Base-by-base conservation (phyloP, 352 stramenopile genomes). In the Phytophthora agathidicida region DNA sequence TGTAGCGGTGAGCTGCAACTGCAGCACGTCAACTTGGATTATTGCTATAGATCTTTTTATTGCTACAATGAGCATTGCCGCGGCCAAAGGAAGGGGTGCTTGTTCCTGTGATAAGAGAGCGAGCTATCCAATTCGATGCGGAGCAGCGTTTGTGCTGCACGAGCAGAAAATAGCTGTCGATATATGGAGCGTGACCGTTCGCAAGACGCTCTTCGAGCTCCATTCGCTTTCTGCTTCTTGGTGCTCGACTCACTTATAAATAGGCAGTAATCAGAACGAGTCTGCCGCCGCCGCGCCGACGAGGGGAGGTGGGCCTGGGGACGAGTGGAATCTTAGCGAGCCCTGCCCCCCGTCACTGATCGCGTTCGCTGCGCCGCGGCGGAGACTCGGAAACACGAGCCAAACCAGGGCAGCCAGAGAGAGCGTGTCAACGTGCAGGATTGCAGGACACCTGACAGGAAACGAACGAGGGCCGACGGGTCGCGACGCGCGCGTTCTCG, bases 231-330 rank as follows among this genome's bases (percentile, higher is more conserved):
- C 20, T 7, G 23, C 45, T n/a, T n/a, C n/a, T n/a, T n/a, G n/a
- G n/a, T n/a, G 36, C 30, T 49, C 26, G 10, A n/a, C 17, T 58
- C 44, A 54, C n/a, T 58, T 63, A 68, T 68, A 67, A 65, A 73
- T 73, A 70, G 62, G 42, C 31, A 59, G 44, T 65, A 69, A 68
- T 63, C 57, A 72, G 44, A 69, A 61, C 48, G 52, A 32, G 53
- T 56, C 49, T 63, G 50, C 43, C 30, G 32, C 24, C 36, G 31
- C 46, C 44, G 41, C 38, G 41, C 31, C 17, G 42, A 50, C 31
- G 27, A 50, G 39, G 43, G 52, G 56, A 61, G 51, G 41, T 65
- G 36, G 47, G 38, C 37, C 58, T 69, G 22, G 60, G 38, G 52
- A 65, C 51, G 32, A 68, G 54, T 51, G 33, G 32, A 56, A 71